Evolutionary conservation across 306 rosid species (phyloP).

Genomic region (Morella rubra): DNA sequence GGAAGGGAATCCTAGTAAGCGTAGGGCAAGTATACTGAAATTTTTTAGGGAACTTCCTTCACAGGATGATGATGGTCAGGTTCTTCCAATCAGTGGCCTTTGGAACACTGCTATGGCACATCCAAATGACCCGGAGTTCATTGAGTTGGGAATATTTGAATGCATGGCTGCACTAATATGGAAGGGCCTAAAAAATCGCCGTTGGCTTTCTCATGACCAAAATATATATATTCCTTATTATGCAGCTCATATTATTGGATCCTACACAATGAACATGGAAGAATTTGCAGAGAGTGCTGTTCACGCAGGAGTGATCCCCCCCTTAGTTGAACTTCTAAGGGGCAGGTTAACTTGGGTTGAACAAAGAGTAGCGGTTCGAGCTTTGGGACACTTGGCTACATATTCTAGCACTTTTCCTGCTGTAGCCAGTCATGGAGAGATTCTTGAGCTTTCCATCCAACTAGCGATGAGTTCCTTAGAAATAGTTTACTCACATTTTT

Average conservation of each 20-base stretch:
- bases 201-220: slow-evolving; percentile 98
- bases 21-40: slow-evolving; percentile 82
- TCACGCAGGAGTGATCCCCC: slow-evolving; percentile 86
- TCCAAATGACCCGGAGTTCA: slow-evolving; percentile 96
- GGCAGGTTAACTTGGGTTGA: slow-evolving; percentile 99
- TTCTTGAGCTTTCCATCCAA: slow-evolving; percentile 92
- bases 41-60: slow-evolving; percentile 93
- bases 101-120: slow-evolving; percentile 99
- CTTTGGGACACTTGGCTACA: slow-evolving; percentile 95
- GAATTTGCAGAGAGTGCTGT: slow-evolving; percentile 88
- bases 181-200: slow-evolving; percentile 95
- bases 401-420: slow-evolving; percentile 83
- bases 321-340: slow-evolving; percentile 87
- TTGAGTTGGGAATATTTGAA: slow-evolving; percentile 88
- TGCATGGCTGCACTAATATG: slow-evolving; percentile 94
- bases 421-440: slow-evolving; percentile 83
- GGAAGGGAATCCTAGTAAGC: slow-evolving; percentile 95
- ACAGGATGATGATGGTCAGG: slow-evolving; percentile 98
- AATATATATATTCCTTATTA: slow-evolving; percentile 96
- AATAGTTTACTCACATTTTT: slow-evolving; percentile 95
- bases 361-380: slow-evolving; percentile 98
- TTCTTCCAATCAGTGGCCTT: slow-evolving; percentile 97
- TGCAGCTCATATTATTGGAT: slow-evolving; percentile 96
- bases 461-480: slow-evolving; percentile 87
- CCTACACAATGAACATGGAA: slow-evolving; percentile 98